A percentile compares a stretch with the other conserved stretches of the same genome.
Conservation (phyloP, 2,329 filamentous ascomycete genomes). For the Colletotrichum spaethianum region DNA sequence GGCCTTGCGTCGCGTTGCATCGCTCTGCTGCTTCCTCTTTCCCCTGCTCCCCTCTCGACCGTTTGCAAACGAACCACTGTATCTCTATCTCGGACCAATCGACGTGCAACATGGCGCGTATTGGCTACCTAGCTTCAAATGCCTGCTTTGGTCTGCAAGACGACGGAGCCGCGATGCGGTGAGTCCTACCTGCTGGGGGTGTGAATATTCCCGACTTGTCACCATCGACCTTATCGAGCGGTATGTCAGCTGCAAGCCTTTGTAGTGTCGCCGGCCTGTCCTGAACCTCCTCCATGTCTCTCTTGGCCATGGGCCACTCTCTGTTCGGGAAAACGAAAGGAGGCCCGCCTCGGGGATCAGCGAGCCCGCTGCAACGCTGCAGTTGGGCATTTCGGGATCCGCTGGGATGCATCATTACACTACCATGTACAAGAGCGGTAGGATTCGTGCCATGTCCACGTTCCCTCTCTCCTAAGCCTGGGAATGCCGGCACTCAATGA, state of each 20-base stretch:
- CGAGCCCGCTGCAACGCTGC: conserved; percentile 32
- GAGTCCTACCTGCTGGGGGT: conserved; percentile 22
- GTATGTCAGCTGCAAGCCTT: conserved; percentile 8
- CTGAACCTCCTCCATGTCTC: conserved; percentile 1
- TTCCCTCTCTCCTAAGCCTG: conserved; percentile 12
- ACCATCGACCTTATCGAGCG: conserved; percentile 6
- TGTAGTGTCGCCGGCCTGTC: conserved; percentile 7
- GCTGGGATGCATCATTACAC: conserved; percentile 22
- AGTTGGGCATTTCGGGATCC: conserved; percentile 1
- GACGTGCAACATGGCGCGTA: conserved; percentile 27
- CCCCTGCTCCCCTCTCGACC: background rate
- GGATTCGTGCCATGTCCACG: conserved; percentile 16
- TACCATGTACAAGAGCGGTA: conserved; percentile 20
- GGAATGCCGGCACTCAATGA: conserved; percentile 1
- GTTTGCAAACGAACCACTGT: conserved; percentile 7
- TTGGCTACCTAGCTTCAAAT: conserved; percentile 12
- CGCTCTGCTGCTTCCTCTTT: conserved; percentile 11
- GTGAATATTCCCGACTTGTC: background rate
- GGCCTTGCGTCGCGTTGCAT: conserved; percentile 14
- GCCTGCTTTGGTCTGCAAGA: conserved; percentile 37
- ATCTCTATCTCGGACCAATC: conserved; percentile 28
- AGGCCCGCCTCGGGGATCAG: conserved; percentile 26
- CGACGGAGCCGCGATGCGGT: conserved; percentile 40
- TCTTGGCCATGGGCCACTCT: background rate
- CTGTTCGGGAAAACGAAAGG: conserved; percentile 25